Base-by-base conservation (phyloP, 345 rosid species). In the Anacardium occidentale region DNA sequence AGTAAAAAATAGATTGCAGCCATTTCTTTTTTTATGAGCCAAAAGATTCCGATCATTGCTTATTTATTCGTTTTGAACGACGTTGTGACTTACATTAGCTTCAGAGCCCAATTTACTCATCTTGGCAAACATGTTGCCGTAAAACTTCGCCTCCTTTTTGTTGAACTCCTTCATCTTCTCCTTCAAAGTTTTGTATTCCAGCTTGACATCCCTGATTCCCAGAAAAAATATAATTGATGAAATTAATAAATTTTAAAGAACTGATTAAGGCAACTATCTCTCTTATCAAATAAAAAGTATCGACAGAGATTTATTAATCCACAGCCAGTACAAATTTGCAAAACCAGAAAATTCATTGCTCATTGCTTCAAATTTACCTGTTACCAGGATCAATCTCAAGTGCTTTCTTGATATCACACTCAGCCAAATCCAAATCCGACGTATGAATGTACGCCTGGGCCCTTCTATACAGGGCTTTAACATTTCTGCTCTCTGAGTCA, bases 381-480 rank as follows among this genome's bases (percentile, higher is more conserved):
- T 92, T 92, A 50, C 87, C 71, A 47, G 97, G 97, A 53, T 91
- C 90, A 11, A 91, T 87, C 82, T 91, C 97, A 37, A 91, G 93
- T 22, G 97, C 95, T 56, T 90, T 91, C 81, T 85, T 90, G 40
- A 91, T 76, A 72, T 90, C 97, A 17, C 85, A 44, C 85, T 91
- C 97, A 0, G 97, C 97, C 87, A 90, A 79, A 74, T 90, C 97
- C 68, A 92, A 69, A 77, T 92, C 96, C 1, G 87, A 83, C n/a
- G 82, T 29, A 42, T 88, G 85, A 42, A 87, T 90, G 77, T 90
- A 87, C 1, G 97, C 93, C 61, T 88, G 96, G 0, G 93, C 93
- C 75, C 97, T 84, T 68, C 97, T 85, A 72, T 92, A 92, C 26
- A 90, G 74, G 10, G 96, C 97, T 69, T 92, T 92, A 53, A 92